Evolutionary conservation across 1,139 yeast genomes (phyloP), one percentile per base, ranked within the genome.

Genomic region (Taphrina wiesneri): DNA sequence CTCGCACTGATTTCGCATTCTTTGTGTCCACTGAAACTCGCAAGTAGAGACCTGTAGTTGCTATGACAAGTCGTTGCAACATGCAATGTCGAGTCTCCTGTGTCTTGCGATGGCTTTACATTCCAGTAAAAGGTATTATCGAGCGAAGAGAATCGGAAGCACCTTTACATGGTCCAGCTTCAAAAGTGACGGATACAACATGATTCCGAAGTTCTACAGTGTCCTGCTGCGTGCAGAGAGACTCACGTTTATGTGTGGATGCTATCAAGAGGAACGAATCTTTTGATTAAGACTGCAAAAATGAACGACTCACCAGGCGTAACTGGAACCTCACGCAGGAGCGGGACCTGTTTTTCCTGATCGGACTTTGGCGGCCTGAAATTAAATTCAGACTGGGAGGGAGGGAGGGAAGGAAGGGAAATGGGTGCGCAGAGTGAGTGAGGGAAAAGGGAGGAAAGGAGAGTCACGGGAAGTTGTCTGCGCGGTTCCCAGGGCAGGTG

Each of bases 291-390:
- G n/a, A 23, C 49, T 28, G 49, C 49, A 45, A 21, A 45, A 45
- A 45, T 45, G 4, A 45, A 45, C 49, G 9, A 45, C 28, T 21
- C 11, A 6, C 49, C 49, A n/a, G 49, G 49, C 49, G 49, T 19
- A 5, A n/a, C n/a, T 21, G 49, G 25, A 45, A 23, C 11, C 15
- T 45, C 49, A 7, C 28, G 2, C 25, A 45, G 49, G 25, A 45
- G 49, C 49, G 49, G 49, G 25, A 19, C 49, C 49, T 45, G 49
- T 45, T 45, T 49, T 49, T 49, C 54, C 54, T 49, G 54, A 49
- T 49, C 54, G 54, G 54, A 49, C 54, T 49, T 49, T 34, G 54
- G 3, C 54, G 54, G 54, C 54, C 36, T 49, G 23, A 49, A 25
- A 49, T 49, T 49, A 49, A 49, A 6, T 30, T 49, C 26, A 49